Percentiles rank a stretch among this genome's conserved stretches.
phyloP scores from a whole-genome alignment of 345 rosid genomes.

The Ricinus communis region DNA sequence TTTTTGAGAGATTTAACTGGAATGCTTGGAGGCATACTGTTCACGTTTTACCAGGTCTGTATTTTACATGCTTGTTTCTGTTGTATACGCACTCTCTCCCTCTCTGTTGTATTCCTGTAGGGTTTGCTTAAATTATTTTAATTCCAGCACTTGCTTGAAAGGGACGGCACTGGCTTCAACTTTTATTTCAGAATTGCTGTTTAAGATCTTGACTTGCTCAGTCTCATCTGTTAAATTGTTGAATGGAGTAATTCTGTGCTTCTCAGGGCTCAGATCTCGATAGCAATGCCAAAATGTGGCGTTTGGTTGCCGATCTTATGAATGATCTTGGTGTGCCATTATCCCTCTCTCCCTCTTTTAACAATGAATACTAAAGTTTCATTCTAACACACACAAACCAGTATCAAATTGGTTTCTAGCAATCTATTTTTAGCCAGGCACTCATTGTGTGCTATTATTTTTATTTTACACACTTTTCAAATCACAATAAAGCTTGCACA shows the following conservation, averaged over 20 bases:
- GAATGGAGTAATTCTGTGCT: background rate
- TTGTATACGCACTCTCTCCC: background rate
- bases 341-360: constrained; percentile 8
- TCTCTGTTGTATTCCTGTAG: background rate
- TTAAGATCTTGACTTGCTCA: background rate
- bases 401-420: background rate
- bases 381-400: background rate
- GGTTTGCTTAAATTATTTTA: too few species aligned
- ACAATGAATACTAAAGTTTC: background rate
- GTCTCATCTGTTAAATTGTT: background rate
- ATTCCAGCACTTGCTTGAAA: too few species aligned
- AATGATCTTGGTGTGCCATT: constrained; percentile 77
- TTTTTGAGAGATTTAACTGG: constrained; percentile 95
- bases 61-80: constrained; percentile 10
- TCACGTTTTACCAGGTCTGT: constrained; percentile 87
- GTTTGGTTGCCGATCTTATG: constrained; percentile 92
- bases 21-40: constrained; percentile 90
- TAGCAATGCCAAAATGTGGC: constrained; percentile 97
- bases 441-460: background rate
- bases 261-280: constrained; percentile 87
- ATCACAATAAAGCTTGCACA: constrained; percentile 17
- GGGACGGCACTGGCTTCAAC: background rate
- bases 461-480: background rate
- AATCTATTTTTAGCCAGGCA: background rate
- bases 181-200: background rate